Conservation (phyloP, 805 yeast species). For the Monosporozyma aquatica region DNA sequence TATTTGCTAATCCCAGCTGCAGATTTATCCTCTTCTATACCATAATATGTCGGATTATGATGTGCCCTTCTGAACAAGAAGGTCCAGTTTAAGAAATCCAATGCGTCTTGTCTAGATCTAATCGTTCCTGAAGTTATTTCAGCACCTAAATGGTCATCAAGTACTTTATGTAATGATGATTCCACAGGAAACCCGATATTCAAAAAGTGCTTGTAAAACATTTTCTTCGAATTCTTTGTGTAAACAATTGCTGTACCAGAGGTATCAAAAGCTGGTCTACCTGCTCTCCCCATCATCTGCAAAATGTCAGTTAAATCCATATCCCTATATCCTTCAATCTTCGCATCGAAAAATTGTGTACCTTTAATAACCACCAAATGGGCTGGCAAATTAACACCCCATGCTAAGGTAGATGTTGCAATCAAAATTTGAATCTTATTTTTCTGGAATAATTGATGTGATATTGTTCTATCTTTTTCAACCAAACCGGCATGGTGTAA, state of each 20-base stretch:
- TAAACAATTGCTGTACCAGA: slow-evolving; percentile 89
- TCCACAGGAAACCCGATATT: slow-evolving; percentile 96
- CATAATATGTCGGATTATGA: slow-evolving; percentile 87
- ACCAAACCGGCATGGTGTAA: slow-evolving; percentile 96
- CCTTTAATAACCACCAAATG: slow-evolving; percentile 97
- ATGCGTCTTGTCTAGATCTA: slow-evolving; percentile 83
- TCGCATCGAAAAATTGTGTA: slow-evolving; percentile 89
- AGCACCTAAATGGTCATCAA: slow-evolving; percentile 91
- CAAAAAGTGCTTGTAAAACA: slow-evolving; percentile 77
- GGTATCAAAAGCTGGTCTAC: slow-evolving; percentile 92
- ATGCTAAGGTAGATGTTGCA: slow-evolving; percentile 95
- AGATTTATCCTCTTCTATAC: slow-evolving; percentile 59
- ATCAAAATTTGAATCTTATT: slow-evolving; percentile 86
- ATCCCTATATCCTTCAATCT: slow-evolving; percentile 89
- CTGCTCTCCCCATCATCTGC: slow-evolving; percentile 98
- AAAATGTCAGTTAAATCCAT: slow-evolving; percentile 91
- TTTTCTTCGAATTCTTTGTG: slow-evolving; percentile 71
- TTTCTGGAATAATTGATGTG: slow-evolving; percentile 73
- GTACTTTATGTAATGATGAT: slow-evolving; percentile 62
- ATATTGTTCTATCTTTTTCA: slow-evolving; percentile 76
- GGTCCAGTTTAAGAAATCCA: slow-evolving; percentile 93
- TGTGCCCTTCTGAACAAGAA: slow-evolving; percentile 89
- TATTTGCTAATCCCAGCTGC: slow-evolving; percentile 49
- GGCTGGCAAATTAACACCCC: slow-evolving; percentile 99
- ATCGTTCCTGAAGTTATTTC: slow-evolving; percentile 93